phyloP scores from a whole-genome alignment of 768 basidiomycete genomes.

The Cytidiella melzeri region DNA sequence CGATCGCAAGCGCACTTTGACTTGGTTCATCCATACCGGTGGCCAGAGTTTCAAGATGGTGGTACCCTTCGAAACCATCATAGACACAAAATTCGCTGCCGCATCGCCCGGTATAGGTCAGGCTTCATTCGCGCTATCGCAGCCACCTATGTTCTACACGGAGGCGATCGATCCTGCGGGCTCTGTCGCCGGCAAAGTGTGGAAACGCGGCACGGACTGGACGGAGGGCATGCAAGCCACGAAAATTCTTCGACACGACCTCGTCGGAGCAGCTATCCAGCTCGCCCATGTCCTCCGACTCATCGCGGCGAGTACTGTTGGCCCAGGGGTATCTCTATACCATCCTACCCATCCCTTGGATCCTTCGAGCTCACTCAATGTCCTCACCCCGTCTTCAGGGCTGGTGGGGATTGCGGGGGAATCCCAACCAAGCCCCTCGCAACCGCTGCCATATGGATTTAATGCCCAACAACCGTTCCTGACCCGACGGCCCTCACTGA shows the following conservation, averaged over 20 bases:
- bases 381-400: background rate
- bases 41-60: conserved; percentile 85
- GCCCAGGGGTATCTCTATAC: conserved; percentile 10
- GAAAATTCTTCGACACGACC: conserved; percentile 53
- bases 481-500: background rate
- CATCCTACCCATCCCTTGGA: conserved; percentile 7
- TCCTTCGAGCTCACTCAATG: background rate
- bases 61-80: conserved; percentile 60
- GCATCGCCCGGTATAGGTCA: conserved; percentile 49
- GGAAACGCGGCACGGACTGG: conserved; percentile 71
- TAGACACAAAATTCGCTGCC: conserved; percentile 50
- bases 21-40: conserved; percentile 73
- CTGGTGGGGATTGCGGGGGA: background rate
- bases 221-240: conserved; percentile 70
- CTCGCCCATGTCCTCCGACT: conserved; percentile 50
- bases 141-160: conserved; percentile 63
- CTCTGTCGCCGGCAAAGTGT: conserved; percentile 21
- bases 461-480: background rate
- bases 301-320: conserved; percentile 24
- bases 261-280: conserved; percentile 59
- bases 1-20: conserved; percentile 56
- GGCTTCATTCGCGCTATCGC: conserved; percentile 59
- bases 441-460: background rate
- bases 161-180: conserved; percentile 29
- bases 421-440: background rate